These are phyloP conservation scores for Graphiopsis chlorocephala DNA, from an alignment of 2,329 filamentous ascomycete genomes.

Conservation along the genomic window DNA sequence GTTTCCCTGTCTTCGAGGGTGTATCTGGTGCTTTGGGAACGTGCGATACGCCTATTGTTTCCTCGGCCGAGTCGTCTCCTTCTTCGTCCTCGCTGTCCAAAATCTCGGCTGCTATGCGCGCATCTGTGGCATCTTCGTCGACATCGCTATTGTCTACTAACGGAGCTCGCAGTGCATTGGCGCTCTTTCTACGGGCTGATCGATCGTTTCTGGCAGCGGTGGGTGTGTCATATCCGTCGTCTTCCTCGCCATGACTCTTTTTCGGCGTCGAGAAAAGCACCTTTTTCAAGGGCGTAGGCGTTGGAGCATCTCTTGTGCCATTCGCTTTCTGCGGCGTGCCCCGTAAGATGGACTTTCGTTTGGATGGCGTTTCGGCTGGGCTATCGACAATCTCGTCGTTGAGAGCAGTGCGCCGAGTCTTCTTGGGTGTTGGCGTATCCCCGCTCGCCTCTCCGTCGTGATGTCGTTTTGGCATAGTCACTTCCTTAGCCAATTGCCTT, in stretches of 20 bases:
- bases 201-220: slow-evolving; percentile 69
- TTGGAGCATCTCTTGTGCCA: slow-evolving; percentile 29
- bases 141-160: slow-evolving; percentile 56
- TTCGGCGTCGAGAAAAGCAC: slow-evolving; percentile 47
- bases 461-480: slow-evolving; percentile 7
- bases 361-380: slow-evolving; percentile 30
- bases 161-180: slow-evolving; percentile 69
- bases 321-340: slow-evolving; percentile 29
- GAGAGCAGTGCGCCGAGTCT: not conserved
- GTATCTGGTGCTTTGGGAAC: slow-evolving; percentile 41
- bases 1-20: slow-evolving; percentile 45
- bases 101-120: slow-evolving; percentile 26
- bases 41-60: slow-evolving; percentile 40
- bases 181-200: slow-evolving; percentile 84
- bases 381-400: not conserved
- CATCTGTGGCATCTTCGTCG: slow-evolving; percentile 32
- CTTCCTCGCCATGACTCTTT: slow-evolving; percentile 33
- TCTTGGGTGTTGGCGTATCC: slow-evolving; percentile 5
- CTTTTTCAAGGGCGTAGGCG: slow-evolving; percentile 45
- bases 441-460: slow-evolving; percentile 6
- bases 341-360: slow-evolving; percentile 34
- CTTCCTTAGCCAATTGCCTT: not conserved
- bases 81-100: slow-evolving; percentile 34
- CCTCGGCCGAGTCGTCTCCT: slow-evolving; percentile 29
- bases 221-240: slow-evolving; percentile 38